A percentile compares a stretch with the other conserved stretches of the same genome.
phyloP scores from a whole-genome alignment of 1,284 basidiomycete species.

The Peniophora sp. region DNA sequence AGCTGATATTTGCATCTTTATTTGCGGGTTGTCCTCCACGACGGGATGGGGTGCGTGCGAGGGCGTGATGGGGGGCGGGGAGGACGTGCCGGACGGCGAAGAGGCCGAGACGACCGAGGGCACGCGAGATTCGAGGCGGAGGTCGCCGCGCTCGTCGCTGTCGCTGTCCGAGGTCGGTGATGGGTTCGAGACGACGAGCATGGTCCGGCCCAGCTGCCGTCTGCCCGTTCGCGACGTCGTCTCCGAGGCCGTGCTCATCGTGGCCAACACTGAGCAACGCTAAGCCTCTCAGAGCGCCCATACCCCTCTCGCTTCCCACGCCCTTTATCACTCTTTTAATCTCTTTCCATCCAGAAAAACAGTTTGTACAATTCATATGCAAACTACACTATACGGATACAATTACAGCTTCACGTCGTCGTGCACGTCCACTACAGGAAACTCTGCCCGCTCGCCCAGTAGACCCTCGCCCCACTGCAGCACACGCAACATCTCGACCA shows the following conservation, averaged over 20 bases:
- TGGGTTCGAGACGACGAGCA: slow-evolving; percentile 55
- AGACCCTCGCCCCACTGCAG: slow-evolving; percentile 84
- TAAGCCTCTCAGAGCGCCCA: background rate
- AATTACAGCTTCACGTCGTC: too few species aligned
- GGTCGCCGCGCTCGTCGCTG: slow-evolving; percentile 30
- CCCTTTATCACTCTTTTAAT: too few species aligned
- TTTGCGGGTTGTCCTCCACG: slow-evolving; percentile 29
- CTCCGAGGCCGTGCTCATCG: background rate
- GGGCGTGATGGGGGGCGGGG: slow-evolving; percentile 61
- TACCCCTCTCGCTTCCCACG: too few species aligned
- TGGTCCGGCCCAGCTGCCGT: slow-evolving; percentile 12
- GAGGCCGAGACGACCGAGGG: background rate
- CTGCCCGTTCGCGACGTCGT: background rate
- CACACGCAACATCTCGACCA: slow-evolving; percentile 80
- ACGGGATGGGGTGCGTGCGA: slow-evolving; percentile 34
- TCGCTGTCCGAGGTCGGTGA: slow-evolving; percentile 37
- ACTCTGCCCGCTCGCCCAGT: slow-evolving; percentile 68
- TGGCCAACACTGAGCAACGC: background rate
- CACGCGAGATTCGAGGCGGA: slow-evolving; percentile 11
- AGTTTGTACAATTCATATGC: too few species aligned
- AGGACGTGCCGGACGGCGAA: slow-evolving; percentile 46
- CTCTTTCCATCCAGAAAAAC: too few species aligned
- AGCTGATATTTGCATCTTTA: slow-evolving; percentile 16
- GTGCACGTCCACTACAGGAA: slow-evolving; percentile 48
- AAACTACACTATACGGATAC: too few species aligned